Percentiles rank a stretch among this genome's conserved stretches.
phyloP scores from a whole-genome alignment of 345 rosid genomes.

The Conringia planisiliqua region DNA sequence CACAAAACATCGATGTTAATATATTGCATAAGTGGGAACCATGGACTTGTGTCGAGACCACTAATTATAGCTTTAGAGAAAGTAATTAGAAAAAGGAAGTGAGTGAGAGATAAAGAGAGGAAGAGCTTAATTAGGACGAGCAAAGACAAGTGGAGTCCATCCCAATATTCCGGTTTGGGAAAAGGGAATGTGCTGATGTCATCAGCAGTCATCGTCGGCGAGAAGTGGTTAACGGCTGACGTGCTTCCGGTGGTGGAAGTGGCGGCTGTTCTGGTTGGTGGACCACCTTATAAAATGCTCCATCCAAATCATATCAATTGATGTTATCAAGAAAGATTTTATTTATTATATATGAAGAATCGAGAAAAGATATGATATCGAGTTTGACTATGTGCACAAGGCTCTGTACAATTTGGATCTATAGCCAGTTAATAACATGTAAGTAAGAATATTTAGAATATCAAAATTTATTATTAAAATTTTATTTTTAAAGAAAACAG shows the following conservation, averaged over 20 bases:
- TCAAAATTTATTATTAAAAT: not conserved
- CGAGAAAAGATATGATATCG: not conserved
- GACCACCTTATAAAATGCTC: not conserved
- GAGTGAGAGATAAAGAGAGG: not conserved
- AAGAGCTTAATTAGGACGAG: constrained; percentile 22
- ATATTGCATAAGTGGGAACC: constrained; percentile 24
- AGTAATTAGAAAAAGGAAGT: constrained; percentile 1
- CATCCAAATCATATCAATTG: not conserved
- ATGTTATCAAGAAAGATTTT: not conserved
- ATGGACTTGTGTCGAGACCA: constrained; percentile 24
- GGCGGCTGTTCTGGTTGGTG: constrained; percentile 25
- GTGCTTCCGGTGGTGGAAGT: constrained; percentile 18
- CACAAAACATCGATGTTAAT: not conserved
- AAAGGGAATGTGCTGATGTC: not conserved
- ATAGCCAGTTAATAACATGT: not conserved
- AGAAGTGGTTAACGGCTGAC: not conserved
- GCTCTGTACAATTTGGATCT: not conserved
- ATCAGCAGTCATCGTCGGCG: not conserved
- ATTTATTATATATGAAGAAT: not conserved
- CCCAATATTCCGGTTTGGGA: constrained; percentile 27
- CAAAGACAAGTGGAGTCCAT: constrained; percentile 7
- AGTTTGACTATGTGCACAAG: not conserved
- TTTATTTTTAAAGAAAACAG: not conserved
- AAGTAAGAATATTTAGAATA: not conserved
- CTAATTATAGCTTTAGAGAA: constrained; percentile 42